Conservation (phyloP, 345 rosid species). For the Eucalyptus cladocalyx region DNA sequence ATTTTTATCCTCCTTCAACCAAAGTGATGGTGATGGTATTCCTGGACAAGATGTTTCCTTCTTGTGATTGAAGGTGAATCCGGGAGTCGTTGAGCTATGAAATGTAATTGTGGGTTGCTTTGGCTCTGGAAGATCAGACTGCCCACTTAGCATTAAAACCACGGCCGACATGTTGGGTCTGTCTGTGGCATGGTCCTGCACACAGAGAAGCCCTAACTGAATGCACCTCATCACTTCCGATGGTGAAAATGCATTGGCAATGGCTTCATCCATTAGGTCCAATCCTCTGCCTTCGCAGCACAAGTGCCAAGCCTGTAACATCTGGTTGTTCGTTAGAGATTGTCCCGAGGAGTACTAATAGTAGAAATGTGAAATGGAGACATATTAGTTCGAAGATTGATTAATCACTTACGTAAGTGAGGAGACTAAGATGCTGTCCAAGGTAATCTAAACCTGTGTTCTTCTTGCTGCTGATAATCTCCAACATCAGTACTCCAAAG, state of each 20-base stretch:
- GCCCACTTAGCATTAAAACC: not conserved
- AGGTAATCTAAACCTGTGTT: not conserved
- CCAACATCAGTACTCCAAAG: not conserved
- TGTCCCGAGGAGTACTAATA: not conserved
- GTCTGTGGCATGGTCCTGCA: not conserved
- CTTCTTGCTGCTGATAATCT: not conserved
- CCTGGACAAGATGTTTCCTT: not conserved
- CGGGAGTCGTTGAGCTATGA: not conserved
- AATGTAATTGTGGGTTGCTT: not conserved
- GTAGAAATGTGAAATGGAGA: not conserved
- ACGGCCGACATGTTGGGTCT: not conserved
- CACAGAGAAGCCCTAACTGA: not conserved
- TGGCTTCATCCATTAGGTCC: not conserved
- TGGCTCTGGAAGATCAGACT: not conserved
- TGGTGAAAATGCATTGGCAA: not conserved
- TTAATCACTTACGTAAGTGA: not conserved
- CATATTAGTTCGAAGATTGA: not conserved
- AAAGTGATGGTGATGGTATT: not conserved
- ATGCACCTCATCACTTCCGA: not conserved
- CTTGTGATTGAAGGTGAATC: not conserved
- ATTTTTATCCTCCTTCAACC: not conserved
- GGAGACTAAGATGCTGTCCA: not conserved
- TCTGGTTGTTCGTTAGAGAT: not conserved
- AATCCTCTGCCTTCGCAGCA: not conserved
- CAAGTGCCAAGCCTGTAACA: not conserved